Evolutionary conservation across 352 stramenopile species (phyloP), one percentile per base, ranked within the genome.

Genomic region (Phytophthora sp.): DNA sequence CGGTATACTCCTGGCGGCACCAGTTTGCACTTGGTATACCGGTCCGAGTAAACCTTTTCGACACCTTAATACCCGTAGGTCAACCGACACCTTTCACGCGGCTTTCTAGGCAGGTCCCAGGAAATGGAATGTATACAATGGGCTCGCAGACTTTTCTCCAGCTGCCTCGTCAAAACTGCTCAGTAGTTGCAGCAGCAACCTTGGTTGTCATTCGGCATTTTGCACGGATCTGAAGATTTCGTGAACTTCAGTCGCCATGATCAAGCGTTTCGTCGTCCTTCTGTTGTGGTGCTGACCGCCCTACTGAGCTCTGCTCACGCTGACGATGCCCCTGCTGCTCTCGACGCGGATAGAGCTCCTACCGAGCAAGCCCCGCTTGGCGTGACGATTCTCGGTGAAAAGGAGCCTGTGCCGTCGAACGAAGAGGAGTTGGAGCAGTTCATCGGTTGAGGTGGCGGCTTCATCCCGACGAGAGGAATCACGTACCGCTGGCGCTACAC

Each of bases 401-500:
- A 62, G 29, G 57, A 79, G 11, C 71, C 71, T 20, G 33, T 79
- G 9, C 57, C 66, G 24, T 13, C 49, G 23, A 62, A 44, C 46
- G 23, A 58, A 0, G 66, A 78, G 55, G 53, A 76, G 39, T 24
- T 73, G 53, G 66, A 74, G 39, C 56, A 74, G 24, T 46, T 58
- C 11, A 53, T 71, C 20, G 31, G 59, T 11, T 67, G 58, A 30
- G 68, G 66, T 2, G 68, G 60, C 4, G 71, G 67, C 21, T 74
- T 69, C 36, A 79, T 79, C 44, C 63, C 63, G 18, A 74, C 61
- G 18, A 59, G 62, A 24, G 66, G 63, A 30, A 74, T 74, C 51
- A 63, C 63, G 8, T 76, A 75, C 63, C 74, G 74, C 41, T 70
- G 56, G 49, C 74, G 74, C 45, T 82, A 67, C 53, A 69, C 57